Percentiles rank a stretch among this genome's conserved stretches.
Evolutionary conservation across 148 eudicot species (phyloP).

Genomic region (Tetragonia tetragonoides): DNA sequence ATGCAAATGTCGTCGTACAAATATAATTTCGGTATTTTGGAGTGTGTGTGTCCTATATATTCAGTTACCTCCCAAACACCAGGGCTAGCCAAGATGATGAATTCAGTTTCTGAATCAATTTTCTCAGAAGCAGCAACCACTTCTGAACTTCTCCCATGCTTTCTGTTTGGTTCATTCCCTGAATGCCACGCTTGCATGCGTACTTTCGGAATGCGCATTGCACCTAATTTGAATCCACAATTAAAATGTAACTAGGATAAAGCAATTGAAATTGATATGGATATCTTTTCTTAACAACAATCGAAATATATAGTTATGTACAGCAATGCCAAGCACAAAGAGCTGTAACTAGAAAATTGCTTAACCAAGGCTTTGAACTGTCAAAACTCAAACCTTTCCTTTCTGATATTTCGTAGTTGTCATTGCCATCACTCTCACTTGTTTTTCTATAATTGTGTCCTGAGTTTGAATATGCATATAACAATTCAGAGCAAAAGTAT

Average conservation of each 20-base stretch:
- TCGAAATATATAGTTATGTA: too few relatives aligned
- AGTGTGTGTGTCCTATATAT: not conserved
- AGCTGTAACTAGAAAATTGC: too few relatives aligned
- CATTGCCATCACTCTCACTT: too few relatives aligned
- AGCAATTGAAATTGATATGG: not conserved
- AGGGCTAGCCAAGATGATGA: conserved; percentile 63
- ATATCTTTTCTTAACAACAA: too few relatives aligned
- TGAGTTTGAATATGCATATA: not conserved
- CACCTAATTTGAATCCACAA: conserved; percentile 34
- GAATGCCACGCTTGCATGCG: conserved; percentile 23
- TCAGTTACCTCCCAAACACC: conserved; percentile 70
- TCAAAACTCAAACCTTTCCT: too few relatives aligned
- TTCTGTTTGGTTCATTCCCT: conserved; percentile 20
- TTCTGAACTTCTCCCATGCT: conserved; percentile 42
- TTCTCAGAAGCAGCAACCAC: conserved; percentile 37
- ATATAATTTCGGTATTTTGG: not conserved
- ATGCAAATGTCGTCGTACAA: not conserved
- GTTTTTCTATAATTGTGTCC: not conserved
- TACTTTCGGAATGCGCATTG: conserved; percentile 44
- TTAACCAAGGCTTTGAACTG: too few relatives aligned
- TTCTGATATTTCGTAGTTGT: too few relatives aligned
- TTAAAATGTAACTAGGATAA: not conserved
- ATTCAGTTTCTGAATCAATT: conserved; percentile 65
- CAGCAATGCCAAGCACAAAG: too few relatives aligned
- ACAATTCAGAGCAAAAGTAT: not conserved